Base-by-base conservation (phyloP, 2,329 filamentous ascomycete species). In the Apiospora rasikravindrae region DNA sequence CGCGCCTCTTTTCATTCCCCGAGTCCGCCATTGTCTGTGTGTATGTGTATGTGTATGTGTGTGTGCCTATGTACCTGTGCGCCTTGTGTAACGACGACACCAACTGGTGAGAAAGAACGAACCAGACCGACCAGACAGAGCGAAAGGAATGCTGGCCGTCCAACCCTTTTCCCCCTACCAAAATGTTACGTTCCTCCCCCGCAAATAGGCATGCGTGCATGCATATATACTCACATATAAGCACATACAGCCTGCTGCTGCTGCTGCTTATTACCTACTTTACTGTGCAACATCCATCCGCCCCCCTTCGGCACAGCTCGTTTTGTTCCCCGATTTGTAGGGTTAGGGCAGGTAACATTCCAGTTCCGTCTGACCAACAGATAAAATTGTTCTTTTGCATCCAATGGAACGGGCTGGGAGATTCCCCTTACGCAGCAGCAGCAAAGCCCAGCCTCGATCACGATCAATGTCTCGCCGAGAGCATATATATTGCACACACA, bases 111-210 rank as follows among this genome's bases (percentile, higher is more conserved):
- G n/a, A 26, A 49, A 14, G 7, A 24, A 53, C 10, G 13, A 29
- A 11, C 14, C n/a, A 51, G n/a, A 24, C 24, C 5, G 26, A 3
- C n/a, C 49, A 51, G 53, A 37, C 14, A 61, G 16, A 33, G 10
- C 2, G 19, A 33, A n/a, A 53, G 40, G 29, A 64, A 64, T 64
- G 57, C 57, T 29, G 19, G 22, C 33, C 53, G 19, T 33, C 26
- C 53, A n/a, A 22, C 47, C 47, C 47, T 51, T 14, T 26, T 4
- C 26, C 26, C 29, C 53, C 53, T 61, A 61, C 53, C 19, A 40
- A 19, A 64, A 64, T 64, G 57, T 64, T 64, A 64, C 57, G 57
- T 64, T 64, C 29, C 74, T 73, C 57, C 57, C 57, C 57, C 57
- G 57, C 57, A 64, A 64, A 51, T 53, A 53, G 33, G 42, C 64